Evolutionary conservation across 345 rosid species (phyloP), one percentile per base, ranked within the genome.

Genomic region (Aegle marmelos): DNA sequence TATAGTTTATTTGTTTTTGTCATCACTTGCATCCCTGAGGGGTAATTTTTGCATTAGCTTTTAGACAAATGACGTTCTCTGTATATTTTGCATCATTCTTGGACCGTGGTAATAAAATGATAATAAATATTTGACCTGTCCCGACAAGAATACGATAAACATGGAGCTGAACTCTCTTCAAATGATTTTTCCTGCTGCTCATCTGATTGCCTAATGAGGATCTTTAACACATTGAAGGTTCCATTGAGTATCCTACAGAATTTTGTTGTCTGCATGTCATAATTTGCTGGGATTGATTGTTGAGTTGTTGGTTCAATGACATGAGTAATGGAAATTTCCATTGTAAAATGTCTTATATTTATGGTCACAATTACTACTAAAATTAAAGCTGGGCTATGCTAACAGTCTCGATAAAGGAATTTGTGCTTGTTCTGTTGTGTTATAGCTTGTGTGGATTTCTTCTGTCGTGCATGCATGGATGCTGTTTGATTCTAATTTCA

Each of bases 401-500:
- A 21, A 11, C 36, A 10, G 41, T 63, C 31, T 48, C 33, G 45
- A 22, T 13, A 28, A 33, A 22, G 28, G 48, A 30, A 61, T 63
- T 25, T 50, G 56, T 30, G 27, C 6, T 13, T 61, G 28, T 34
- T 16, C 9, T 36, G 21, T 62, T 17, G 17, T 77, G 21, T 57
- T 36, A 41, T 6, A 4, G 36, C 68, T 31, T 17, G 5, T 74
- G 34, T 48, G 53, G 48, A 73, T 33, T 83, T 78, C 28, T 73
- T 48, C 41, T 11, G n/a, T 19, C 30, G 28, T 45, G n/a, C 30
- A 31, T 71, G 73, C 9, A 22, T 41, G 25, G 31, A 41, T 71
- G 39, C 37, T 50, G 9, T 30, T 19, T 41, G 34, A 25, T 27
- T 61, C 86, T 62, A 59, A 76, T 70, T 69, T 41, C 30, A 11